Evolutionary conservation across 257 asterid species (phyloP).

Genomic region (Handroanthus guayacan): DNA sequence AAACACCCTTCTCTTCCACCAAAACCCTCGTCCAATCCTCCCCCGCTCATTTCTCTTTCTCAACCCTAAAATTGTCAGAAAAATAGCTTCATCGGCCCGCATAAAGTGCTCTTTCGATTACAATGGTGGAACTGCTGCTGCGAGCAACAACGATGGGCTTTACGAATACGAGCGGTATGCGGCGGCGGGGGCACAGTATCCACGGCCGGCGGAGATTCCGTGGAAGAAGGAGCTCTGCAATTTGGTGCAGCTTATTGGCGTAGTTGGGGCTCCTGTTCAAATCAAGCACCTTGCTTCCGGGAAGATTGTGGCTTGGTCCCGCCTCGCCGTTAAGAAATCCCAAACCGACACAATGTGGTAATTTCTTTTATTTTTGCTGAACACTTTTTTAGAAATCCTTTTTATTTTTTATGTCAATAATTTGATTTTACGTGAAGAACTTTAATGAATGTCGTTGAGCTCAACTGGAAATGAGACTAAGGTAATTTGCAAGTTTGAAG

Average conservation of each 20-base stretch:
- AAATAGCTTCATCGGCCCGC: conserved; percentile 30
- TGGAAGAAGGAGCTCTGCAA: conserved; percentile 69
- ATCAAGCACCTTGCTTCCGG: conserved; percentile 78
- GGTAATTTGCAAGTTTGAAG: not conserved
- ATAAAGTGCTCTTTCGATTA: conserved; percentile 45
- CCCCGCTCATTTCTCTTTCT: conserved; percentile 24
- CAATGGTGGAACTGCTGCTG: conserved; percentile 23
- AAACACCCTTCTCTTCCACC: conserved; percentile 37
- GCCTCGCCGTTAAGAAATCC: conserved; percentile 86
- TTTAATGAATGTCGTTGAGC: not conserved
- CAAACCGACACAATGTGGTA: conserved; percentile 80
- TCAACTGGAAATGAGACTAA: not conserved
- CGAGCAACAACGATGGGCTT: conserved; percentile 36
- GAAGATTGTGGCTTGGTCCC: conserved; percentile 77
- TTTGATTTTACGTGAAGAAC: not conserved
- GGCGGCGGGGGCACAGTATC: conserved; percentile 40
- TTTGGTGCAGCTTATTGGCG: conserved; percentile 78
- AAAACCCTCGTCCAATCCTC: conserved; percentile 32
- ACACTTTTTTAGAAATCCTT: not conserved
- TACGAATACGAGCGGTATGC: conserved; percentile 61
- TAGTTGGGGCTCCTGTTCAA: conserved; percentile 77
- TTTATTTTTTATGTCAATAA: not conserved
- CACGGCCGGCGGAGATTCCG: conserved; percentile 60
- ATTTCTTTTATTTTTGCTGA: not conserved
- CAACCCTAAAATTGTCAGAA: conserved; percentile 28